Base-by-base conservation (phyloP, 805 yeast species). In the Myxozyma geophila region DNA sequence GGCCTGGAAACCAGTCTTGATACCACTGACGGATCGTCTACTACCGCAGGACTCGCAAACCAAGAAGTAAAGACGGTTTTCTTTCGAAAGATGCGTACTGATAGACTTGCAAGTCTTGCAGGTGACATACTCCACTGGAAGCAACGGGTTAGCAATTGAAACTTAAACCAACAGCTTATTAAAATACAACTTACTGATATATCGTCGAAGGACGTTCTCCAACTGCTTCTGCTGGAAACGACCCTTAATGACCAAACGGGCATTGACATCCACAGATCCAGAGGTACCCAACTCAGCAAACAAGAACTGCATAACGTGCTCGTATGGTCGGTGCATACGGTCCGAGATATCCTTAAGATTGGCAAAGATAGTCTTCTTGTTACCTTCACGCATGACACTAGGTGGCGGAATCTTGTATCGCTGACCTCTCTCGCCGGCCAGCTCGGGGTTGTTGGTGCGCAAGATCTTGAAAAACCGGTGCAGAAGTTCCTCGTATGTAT, bases 1-100 rank as follows among this genome's bases (percentile, higher is more conserved):
- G 72, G 99, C 99, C 83, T 92, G 97, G 96, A 90, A 95, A 88
- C 99, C 99, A 55, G 98, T 90, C 86, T 96, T 95, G 79, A 95
- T 95, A 53, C 97, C 91, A 71, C 95, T 86, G 62, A 95, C 99
- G 56, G 98, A 92, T 81, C 97, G 88, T 54, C 98, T 87, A 54
- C 97, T 90, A 71, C 99, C 99, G 84, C 99, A 95, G 62, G 96
- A 90, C 76, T 92, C 92, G 84, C 99, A 95, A 74, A 92, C 96
- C 83, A 95, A 84, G 83, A 95, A 95, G 82, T 90, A 96, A 80
- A 95, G 85, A 83, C 99, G 90, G 83, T 92, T 95, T 81, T 95
- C 99, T 81, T 96, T 92, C 83, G 88, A 90, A 77, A 95, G 84
- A 72, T 88, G 95, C 51, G 99, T 95, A 80, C 95, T 95, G 85